Conservation (phyloP, 2,329 filamentous ascomycete genomes). For the Aspergillus aculeatinus region DNA sequence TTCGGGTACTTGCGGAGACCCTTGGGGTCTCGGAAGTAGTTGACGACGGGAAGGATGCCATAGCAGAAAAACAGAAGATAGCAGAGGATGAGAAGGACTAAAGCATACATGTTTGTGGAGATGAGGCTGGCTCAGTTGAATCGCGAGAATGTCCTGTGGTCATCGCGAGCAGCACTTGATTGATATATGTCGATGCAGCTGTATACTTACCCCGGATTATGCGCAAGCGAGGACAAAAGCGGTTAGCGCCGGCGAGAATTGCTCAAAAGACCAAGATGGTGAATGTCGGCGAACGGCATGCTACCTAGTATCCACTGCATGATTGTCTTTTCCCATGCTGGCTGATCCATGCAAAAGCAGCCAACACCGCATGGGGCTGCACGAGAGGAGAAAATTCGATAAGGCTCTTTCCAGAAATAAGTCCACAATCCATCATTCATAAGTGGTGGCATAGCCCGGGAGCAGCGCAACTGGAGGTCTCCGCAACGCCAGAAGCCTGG, state of each 20-base stretch:
- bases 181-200: background rate
- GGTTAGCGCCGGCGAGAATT: background rate
- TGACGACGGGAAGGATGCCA: constrained; percentile 13
- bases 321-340: no score
- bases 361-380: no score
- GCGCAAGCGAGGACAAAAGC: background rate
- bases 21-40: constrained; percentile 21
- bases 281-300: no score
- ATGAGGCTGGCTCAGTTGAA: background rate
- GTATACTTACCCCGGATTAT: background rate
- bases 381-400: no score
- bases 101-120: background rate
- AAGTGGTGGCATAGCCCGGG: no score
- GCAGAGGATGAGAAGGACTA: background rate
- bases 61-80: constrained; percentile 25
- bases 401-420: no score
- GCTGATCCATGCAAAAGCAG: no score
- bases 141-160: no score
- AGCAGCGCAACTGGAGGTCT: no score
- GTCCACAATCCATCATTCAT: no score
- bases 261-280: background rate
- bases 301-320: no score
- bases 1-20: constrained; percentile 21
- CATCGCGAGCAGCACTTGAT: background rate
- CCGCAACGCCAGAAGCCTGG: no score